Conservation (phyloP, 2,329 filamentous ascomycete species). For the Colletotrichum karsti region DNA sequence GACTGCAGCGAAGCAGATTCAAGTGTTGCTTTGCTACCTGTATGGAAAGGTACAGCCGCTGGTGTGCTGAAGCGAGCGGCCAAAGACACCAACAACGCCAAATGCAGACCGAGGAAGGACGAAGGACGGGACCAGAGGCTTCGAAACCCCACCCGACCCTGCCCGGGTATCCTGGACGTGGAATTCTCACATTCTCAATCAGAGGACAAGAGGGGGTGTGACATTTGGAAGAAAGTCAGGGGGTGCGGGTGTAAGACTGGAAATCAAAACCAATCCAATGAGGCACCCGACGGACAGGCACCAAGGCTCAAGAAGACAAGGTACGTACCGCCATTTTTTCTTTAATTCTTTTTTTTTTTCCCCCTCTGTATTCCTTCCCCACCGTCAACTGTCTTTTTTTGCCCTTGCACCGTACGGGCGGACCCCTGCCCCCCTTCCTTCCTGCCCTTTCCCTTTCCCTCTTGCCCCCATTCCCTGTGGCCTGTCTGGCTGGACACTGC, state of each 20-base stretch:
- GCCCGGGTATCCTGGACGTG: slow-evolving; percentile 9
- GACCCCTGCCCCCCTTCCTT: slow-evolving; percentile 13
- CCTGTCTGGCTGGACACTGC: too few species aligned
- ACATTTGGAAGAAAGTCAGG: background rate
- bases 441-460: slow-evolving; percentile 16
- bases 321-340: background rate
- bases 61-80: too few species aligned
- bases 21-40: background rate
- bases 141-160: slow-evolving; percentile 7
- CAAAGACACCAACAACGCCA: background rate
- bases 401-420: background rate
- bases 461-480: background rate
- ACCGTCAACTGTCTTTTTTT: slow-evolving; percentile 2
- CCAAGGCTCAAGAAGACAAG: background rate
- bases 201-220: background rate
- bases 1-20: too few species aligned
- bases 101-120: background rate
- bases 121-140: background rate
- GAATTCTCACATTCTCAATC: slow-evolving; percentile 16
- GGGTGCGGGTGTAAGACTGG: background rate
- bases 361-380: background rate
- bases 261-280: slow-evolving; percentile 14
- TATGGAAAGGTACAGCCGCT: too few species aligned
- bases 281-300: slow-evolving; percentile 33
- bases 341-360: background rate